Evolutionary conservation across 768 basidiomycete genomes (phyloP), one percentile per base, ranked within the genome.

Genomic region (Exsudoporus frostii): DNA sequence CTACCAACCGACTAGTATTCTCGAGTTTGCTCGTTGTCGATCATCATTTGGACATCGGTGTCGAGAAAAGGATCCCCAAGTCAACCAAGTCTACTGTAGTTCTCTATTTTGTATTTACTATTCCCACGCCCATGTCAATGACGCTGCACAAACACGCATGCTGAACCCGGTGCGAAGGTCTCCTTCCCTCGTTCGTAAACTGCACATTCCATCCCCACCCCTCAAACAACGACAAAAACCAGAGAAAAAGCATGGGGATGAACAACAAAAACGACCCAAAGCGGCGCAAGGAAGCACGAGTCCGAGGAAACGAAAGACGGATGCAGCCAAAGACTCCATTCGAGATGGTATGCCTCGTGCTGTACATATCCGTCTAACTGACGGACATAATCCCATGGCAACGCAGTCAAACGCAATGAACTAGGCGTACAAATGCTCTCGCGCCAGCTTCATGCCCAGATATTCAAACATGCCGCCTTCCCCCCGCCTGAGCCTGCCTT

Each of bases 341-440:
- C 58, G 43, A 42, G 52, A 51, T 8, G 57, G 60, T 56, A 61
- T 14, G 59, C 30, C 7, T 45, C 27, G 5, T 32, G 34, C 3
- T 7, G 27, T 4, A 9, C 6, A 5, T 15, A 17, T 5, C 10
- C n/a, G n/a, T 36, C 15, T 20, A 13, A 10, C n/a, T 8, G 6
- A 40, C 17, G 33, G 30, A 51, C 37, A 5, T 20, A 33, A 32
- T n/a, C 5, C 7, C 3, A n/a, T 9, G 39, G 14, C 5, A 36
- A 25, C 30, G 17, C 51, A 85, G 85, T 78, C 54, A 83, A 85
- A 66, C 80, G 92, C 49, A 98, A 97, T 65, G 83, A 88, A 55
- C 77, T 93, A 38, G 95, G 95, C n/a, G 94, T 98, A 7, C 95
- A 98, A 65, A 82, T 97, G 50, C 82, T 98, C 48, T 90, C 93